A percentile compares a stretch with the other conserved stretches of the same genome.
phyloP scores from a whole-genome alignment of 2,329 filamentous ascomycete species.

The Epicoccum nigrum region DNA sequence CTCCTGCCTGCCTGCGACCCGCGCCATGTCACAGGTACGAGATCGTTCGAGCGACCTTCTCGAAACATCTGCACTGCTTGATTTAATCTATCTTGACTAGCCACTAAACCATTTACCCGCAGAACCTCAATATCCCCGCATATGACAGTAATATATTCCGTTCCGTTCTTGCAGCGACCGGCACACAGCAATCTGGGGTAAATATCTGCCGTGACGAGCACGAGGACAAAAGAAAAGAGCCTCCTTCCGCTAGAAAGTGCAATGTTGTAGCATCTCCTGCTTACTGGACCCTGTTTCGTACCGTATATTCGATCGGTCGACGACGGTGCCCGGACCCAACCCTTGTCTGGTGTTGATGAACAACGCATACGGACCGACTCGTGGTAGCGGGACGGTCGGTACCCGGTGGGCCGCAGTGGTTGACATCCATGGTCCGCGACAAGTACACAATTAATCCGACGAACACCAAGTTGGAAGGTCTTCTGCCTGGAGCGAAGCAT shows the following conservation, averaged over 20 bases:
- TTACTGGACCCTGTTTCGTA: too few species aligned
- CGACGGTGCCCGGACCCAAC: slow-evolving; percentile 22
- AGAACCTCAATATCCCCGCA: slow-evolving; percentile 39
- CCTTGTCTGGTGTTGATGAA: slow-evolving; percentile 21
- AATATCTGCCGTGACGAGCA: slow-evolving; percentile 32
- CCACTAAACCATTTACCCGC: slow-evolving; percentile 25
- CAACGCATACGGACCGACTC: slow-evolving; percentile 10
- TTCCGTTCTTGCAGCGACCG: slow-evolving; percentile 35
- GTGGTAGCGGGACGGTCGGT: slow-evolving; percentile 11
- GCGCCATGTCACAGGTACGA: slow-evolving; percentile 9
- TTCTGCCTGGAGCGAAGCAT: slow-evolving; percentile 12
- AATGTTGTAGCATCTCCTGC: slow-evolving; percentile 30
- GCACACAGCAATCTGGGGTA: slow-evolving; percentile 35
- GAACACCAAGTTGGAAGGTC: slow-evolving; percentile 15
- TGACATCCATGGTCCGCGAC: slow-evolving; percentile 10
- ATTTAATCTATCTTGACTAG: slow-evolving; percentile 41
- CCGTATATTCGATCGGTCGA: slow-evolving; percentile 22
- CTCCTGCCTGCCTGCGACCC: slow-evolving; percentile 24
- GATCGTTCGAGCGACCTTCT: slow-evolving; percentile 24
- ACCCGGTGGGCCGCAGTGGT: slow-evolving; percentile 7
- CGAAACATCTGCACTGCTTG: slow-evolving; percentile 43
- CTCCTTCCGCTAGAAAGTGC: slow-evolving; percentile 26
- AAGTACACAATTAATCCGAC: slow-evolving; percentile 15
- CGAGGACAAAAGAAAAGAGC: slow-evolving; percentile 24
- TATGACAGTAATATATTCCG: slow-evolving; percentile 37